Evolutionary conservation across 78 protist genomes (phyloP).

Genomic region (Bodo saltans): DNA sequence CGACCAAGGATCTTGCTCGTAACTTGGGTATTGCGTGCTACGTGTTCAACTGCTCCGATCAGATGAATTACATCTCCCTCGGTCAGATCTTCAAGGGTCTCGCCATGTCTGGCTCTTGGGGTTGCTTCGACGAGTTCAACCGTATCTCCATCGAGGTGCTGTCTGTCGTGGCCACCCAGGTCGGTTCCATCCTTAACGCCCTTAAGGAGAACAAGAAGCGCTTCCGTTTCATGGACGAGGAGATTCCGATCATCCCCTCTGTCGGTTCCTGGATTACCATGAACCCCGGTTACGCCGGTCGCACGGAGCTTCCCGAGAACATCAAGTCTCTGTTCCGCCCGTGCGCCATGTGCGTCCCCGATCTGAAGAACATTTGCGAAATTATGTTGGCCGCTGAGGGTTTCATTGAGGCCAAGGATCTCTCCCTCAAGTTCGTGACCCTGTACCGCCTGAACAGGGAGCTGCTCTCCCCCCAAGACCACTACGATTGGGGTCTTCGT

Average conservation of each 20-base stretch:
- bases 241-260: slow-evolving; percentile 29
- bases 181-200: slow-evolving; percentile 59
- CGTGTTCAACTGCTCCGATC: slow-evolving; percentile 54
- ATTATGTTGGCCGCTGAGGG: slow-evolving; percentile 77
- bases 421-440: slow-evolving; percentile 72
- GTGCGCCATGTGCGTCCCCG: slow-evolving; percentile 84
- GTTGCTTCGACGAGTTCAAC: slow-evolving; percentile 81
- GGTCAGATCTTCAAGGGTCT: slow-evolving; percentile 60
- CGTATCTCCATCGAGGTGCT: slow-evolving; percentile 69
- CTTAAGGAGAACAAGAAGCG: slow-evolving; percentile 35
- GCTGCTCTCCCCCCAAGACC: slow-evolving; percentile 74
- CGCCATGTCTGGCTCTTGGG: slow-evolving; percentile 80
- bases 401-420: slow-evolving; percentile 52
- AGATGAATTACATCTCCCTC: slow-evolving; percentile 43
- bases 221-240: slow-evolving; percentile 53
- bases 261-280: slow-evolving; percentile 77
- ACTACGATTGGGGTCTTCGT: slow-evolving; percentile 90
- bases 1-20: slow-evolving; percentile 55
- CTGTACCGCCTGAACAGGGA: slow-evolving; percentile 67
- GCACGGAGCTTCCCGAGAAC: slow-evolving; percentile 88
- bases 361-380: slow-evolving; percentile 68
- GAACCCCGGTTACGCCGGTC: slow-evolving; percentile 90
- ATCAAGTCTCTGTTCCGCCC: slow-evolving; percentile 89
- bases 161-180: slow-evolving; percentile 79
- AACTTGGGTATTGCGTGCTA: slow-evolving; percentile 37